Conservation (phyloP, 2,329 filamentous ascomycete species). For the Pseudomassariella vexata region DNA sequence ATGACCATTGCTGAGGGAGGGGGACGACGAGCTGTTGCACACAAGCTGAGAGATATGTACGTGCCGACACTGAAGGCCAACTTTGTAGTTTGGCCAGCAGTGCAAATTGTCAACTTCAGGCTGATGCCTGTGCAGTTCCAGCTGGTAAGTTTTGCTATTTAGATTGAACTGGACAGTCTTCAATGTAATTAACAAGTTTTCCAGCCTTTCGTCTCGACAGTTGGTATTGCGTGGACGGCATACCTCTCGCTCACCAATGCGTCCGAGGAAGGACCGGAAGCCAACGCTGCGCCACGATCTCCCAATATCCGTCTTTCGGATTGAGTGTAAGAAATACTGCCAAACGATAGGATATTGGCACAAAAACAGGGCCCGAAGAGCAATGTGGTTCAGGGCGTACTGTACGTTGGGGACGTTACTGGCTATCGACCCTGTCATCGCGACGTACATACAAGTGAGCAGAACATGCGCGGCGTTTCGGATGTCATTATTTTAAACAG, state of each 20-base stretch:
- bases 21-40: constrained; percentile 67
- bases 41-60: constrained; percentile 92
- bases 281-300: constrained; percentile 22
- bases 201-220: constrained; percentile 89
- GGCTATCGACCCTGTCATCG: too few species aligned
- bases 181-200: constrained; percentile 7
- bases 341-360: not conserved
- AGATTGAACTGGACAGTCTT: not conserved
- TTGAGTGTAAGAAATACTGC: constrained; percentile 12
- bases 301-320: constrained; percentile 30
- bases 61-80: constrained; percentile 92
- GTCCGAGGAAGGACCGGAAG: constrained; percentile 57
- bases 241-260: constrained; percentile 92
- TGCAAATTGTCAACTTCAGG: constrained; percentile 95
- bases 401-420: too few species aligned
- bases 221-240: constrained; percentile 96
- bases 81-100: constrained; percentile 88
- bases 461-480: too few species aligned
- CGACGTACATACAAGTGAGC: too few species aligned
- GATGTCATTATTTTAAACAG: too few species aligned
- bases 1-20: constrained; percentile 97
- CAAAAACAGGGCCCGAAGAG: not conserved
- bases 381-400: too few species aligned
- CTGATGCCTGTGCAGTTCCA: constrained; percentile 94
- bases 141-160: constrained; percentile 64